These are phyloP conservation scores for Oemleria cerasiformis DNA, from an alignment of 306 rosid genomes.

Conservation along the genomic window DNA sequence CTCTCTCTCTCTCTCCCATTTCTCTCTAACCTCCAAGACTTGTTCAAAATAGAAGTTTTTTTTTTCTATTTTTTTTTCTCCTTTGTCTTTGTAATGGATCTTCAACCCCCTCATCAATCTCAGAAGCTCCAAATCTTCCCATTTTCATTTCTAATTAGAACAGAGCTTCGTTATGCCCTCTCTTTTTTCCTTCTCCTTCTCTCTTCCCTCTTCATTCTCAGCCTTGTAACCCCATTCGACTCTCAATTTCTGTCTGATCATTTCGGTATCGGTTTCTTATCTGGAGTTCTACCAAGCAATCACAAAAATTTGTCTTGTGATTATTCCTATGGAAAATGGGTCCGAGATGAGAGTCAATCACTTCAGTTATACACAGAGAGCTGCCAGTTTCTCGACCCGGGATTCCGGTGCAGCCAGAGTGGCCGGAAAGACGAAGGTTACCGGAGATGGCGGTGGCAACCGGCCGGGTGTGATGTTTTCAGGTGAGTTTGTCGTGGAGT, in stretches of 20 bases:
- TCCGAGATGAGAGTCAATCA: conserved; percentile 37
- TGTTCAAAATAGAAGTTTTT: conserved; percentile 12
- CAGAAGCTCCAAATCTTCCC: conserved; percentile 11
- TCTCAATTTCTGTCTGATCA: conserved; percentile 27
- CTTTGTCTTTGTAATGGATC: conserved; percentile 48
- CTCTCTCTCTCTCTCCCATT: not conserved
- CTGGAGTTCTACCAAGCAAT: conserved; percentile 18
- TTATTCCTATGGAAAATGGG: conserved; percentile 72
- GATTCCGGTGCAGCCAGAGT: conserved; percentile 67
- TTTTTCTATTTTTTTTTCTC: not conserved
- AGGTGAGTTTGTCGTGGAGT: conserved; percentile 40
- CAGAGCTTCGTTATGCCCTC: conserved; percentile 41
- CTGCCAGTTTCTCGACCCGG: conserved; percentile 83
- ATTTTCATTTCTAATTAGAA: conserved; percentile 30
- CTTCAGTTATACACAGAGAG: conserved; percentile 46
- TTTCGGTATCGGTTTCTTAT: conserved; percentile 37
- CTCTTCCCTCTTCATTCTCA: conserved; percentile 31
- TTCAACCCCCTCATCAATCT: conserved; percentile 29
- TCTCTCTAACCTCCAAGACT: not conserved
- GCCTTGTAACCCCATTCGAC: conserved; percentile 37
- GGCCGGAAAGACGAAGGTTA: conserved; percentile 55
- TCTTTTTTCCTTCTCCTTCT: conserved; percentile 38
- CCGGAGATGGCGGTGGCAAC: conserved; percentile 81
- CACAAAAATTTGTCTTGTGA: conserved; percentile 38
- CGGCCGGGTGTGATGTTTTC: conserved; percentile 59